Base-by-base conservation (phyloP, 2,329 filamentous ascomycete species). In the Achaetomium macrosporum region DNA sequence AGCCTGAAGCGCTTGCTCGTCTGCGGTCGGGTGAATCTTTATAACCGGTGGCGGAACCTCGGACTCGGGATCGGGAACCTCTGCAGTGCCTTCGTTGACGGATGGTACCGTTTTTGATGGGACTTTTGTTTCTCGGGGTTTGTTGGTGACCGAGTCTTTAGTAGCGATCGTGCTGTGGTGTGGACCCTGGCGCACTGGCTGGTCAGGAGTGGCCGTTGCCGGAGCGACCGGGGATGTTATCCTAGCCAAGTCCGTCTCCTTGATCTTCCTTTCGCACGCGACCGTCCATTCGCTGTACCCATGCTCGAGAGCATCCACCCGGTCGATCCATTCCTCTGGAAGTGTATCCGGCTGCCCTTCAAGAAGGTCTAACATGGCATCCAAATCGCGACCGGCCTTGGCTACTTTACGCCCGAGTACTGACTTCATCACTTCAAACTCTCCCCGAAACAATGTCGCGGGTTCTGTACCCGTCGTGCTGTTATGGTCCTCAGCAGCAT, bases 271-370 rank as follows among this genome's bases (percentile, higher is more conserved):
- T 64, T 95, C 89, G 31, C 88, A 90, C 44, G 85, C 78, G 44
- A 86, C 84, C 41, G 84, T 82, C 93, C 93, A 99, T 20, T 84
- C 79, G 8, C 83, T 81, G 68, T 92, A 96, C 30, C 84, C 80
- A 11, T 78, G 74, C 67, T 99, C 93, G 5, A 95, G 74, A 0
- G 72, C 70, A 67, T 97, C 93, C 71, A 97, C 85, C 5, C 84
- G 79, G 62, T 95, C 89, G 51, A 97, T 82, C 93, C 92, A 99
- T 29, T 74, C 68, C 39, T 95, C 87, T 0, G 93, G 93, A 10
- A 99, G 73, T 0, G 87, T 89, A 63, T 99, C 93, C 41, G 86
- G 77, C 50, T 84, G 77, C 1, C 90, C 91, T 68, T 97, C 93
- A 2, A 97, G 76, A 31, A 82, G 78, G 68, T 99, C 91, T 13